These are phyloP conservation scores for Fusarium goolgardi DNA, from an alignment of 2,329 filamentous ascomycete species.

Conservation along the genomic window DNA sequence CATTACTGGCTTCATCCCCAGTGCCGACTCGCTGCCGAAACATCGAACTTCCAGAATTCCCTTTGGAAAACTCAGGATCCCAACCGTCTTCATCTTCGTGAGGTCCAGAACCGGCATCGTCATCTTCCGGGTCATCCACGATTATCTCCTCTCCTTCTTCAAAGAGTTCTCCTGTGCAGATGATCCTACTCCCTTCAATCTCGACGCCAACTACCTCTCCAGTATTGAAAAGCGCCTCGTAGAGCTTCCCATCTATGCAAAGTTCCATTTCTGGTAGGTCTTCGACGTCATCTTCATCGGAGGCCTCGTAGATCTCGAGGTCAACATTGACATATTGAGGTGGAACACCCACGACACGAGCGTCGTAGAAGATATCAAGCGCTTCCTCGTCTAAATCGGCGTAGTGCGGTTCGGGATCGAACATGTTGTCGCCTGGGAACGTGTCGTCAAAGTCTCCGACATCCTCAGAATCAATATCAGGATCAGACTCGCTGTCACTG, in stretches of 20 bases:
- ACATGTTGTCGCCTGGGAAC: conserved; percentile 38
- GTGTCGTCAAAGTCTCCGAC: conserved; percentile 6
- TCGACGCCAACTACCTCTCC: conserved; percentile 47
- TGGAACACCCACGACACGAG: conserved; percentile 38
- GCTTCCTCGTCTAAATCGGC: conserved; percentile 39
- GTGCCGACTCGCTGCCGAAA: no score
- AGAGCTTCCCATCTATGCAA: conserved; percentile 46
- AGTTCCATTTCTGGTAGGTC: conserved; percentile 49
- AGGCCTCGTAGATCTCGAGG: conserved; percentile 48
- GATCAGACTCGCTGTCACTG: conserved; percentile 7
- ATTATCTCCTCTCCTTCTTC: conserved; percentile 19
- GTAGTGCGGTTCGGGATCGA: conserved; percentile 35
- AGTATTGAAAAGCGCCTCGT: conserved; percentile 41
- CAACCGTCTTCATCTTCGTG: background rate
- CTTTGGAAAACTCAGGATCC: background rate
- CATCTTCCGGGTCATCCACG: background rate
- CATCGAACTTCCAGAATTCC: background rate
- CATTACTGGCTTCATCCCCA: background rate
- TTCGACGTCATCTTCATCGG: conserved; percentile 43
- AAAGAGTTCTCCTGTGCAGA: conserved; percentile 36
- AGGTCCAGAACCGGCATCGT: no score
- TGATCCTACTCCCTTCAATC: conserved; percentile 38
- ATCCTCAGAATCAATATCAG: conserved; percentile 6
- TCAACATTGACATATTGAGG: conserved; percentile 33
- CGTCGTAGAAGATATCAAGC: conserved; percentile 47